A percentile compares a stretch with the other conserved stretches of the same genome.
These are phyloP conservation scores for Fragaria nilgerrensis DNA, from an alignment of 306 rosid genomes.

Conservation along the genomic window DNA sequence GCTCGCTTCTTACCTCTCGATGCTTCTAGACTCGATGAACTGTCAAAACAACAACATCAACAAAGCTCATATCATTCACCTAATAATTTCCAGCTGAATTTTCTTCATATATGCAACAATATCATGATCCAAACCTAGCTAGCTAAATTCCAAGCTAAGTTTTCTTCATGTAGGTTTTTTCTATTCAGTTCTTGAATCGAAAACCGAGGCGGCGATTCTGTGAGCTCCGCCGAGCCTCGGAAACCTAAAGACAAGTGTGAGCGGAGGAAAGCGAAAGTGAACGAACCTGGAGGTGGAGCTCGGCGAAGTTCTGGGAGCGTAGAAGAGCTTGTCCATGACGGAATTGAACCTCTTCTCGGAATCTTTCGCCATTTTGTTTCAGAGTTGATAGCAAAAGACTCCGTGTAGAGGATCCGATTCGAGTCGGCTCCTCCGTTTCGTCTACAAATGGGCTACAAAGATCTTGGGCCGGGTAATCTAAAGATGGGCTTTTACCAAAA, in stretches of 20 bases:
- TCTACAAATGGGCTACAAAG: neutral
- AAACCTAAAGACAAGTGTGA: neutral
- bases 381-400: neutral
- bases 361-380: conserved; percentile 53
- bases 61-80: neutral
- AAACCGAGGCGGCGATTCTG: neutral
- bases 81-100: neutral
- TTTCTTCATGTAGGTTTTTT: neutral
- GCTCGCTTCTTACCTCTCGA: conserved; percentile 59
- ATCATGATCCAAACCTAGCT: neutral
- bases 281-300: conserved; percentile 55
- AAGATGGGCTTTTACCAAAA: neutral
- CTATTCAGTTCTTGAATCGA: neutral
- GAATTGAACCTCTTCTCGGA: conserved; percentile 77
- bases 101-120: neutral
- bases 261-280: neutral
- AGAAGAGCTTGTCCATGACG: conserved; percentile 82
- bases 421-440: neutral
- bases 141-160: neutral
- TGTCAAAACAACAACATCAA: conserved; percentile 15
- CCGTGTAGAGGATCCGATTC: neutral
- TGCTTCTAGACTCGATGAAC: conserved; percentile 45
- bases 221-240: neutral
- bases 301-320: conserved; percentile 50
- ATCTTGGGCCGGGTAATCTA: neutral